phyloP scores from a whole-genome alignment of 2,329 filamentous ascomycete species.

The Dryadomyces sulphureus region DNA sequence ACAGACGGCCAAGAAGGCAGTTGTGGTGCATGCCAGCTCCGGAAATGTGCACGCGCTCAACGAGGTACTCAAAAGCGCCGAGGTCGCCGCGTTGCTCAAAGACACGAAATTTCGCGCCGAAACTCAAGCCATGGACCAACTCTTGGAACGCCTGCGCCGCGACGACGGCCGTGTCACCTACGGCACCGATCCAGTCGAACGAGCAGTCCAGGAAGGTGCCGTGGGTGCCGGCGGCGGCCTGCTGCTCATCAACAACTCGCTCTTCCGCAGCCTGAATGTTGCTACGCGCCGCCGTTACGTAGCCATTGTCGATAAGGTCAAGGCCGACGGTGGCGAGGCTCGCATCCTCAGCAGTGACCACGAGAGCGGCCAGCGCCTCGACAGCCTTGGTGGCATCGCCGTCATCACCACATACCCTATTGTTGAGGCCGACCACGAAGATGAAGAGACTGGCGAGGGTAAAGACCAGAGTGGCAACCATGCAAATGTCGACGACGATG shows the following conservation, averaged over 20 bases:
- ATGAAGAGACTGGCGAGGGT: conserved; percentile 11
- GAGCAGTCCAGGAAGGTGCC: conserved; percentile 72
- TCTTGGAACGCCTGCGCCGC: conserved; percentile 60
- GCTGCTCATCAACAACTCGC: conserved; percentile 69
- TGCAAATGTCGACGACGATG: neutral
- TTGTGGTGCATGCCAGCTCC: conserved; percentile 70
- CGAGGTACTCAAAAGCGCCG: conserved; percentile 70
- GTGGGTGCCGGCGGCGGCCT: conserved; percentile 77
- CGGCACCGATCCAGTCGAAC: conserved; percentile 66
- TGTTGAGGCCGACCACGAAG: conserved; percentile 24
- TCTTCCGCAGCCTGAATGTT: conserved; percentile 76
- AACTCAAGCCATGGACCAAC: conserved; percentile 70
- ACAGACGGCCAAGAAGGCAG: conserved; percentile 43
- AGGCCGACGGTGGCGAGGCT: conserved; percentile 72
- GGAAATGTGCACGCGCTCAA: conserved; percentile 78
- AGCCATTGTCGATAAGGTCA: conserved; percentile 73
- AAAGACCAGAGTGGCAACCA: conserved; percentile 3
- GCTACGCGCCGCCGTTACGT: conserved; percentile 69
- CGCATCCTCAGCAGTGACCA: conserved; percentile 85
- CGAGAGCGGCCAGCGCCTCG: conserved; percentile 77
- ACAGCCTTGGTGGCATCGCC: conserved; percentile 74
- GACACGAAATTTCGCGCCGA: conserved; percentile 83
- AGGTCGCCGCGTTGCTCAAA: conserved; percentile 62
- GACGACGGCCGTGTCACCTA: conserved; percentile 90
- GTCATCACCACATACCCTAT: conserved; percentile 85